Conservation (phyloP, 2,329 filamentous ascomycete genomes). For the Eurotiales sp. region DNA sequence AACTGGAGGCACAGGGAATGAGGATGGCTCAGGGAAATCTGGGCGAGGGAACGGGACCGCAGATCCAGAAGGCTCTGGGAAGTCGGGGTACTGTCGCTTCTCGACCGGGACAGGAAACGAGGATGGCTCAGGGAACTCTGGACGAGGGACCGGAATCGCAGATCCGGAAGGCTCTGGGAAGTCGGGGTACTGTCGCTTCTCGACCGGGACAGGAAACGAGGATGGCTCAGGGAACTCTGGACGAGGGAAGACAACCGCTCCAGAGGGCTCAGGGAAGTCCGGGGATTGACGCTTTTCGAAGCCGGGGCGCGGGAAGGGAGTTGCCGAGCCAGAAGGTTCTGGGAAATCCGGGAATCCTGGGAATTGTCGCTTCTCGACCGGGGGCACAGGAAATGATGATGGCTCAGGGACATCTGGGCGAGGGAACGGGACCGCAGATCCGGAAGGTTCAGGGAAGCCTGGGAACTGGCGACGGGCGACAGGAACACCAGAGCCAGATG, state of each 20-base stretch:
- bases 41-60: not conserved
- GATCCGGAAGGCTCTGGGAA: not conserved
- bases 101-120: not conserved
- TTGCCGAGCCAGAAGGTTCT: not conserved
- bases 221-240: not conserved
- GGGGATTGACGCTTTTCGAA: too few species aligned
- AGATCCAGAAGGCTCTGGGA: not conserved
- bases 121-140: not conserved
- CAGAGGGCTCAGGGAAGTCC: slow-evolving; percentile 6
- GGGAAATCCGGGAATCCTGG: slow-evolving; percentile 4
- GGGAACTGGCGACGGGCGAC: too few species aligned
- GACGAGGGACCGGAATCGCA: not conserved
- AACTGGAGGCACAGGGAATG: not conserved
- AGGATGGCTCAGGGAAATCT: not conserved
- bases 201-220: not conserved
- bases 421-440: not conserved
- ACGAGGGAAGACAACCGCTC: not conserved
- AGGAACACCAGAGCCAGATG: not conserved
- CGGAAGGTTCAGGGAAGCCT: not conserved
- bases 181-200: not conserved
- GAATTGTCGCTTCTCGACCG: not conserved
- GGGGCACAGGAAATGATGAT: not conserved
- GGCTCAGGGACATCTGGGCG: not conserved
- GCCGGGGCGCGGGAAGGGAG: not conserved
- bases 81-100: not conserved